phyloP scores from a whole-genome alignment of 208 protist species.

The Spongospora subterranea region DNA sequence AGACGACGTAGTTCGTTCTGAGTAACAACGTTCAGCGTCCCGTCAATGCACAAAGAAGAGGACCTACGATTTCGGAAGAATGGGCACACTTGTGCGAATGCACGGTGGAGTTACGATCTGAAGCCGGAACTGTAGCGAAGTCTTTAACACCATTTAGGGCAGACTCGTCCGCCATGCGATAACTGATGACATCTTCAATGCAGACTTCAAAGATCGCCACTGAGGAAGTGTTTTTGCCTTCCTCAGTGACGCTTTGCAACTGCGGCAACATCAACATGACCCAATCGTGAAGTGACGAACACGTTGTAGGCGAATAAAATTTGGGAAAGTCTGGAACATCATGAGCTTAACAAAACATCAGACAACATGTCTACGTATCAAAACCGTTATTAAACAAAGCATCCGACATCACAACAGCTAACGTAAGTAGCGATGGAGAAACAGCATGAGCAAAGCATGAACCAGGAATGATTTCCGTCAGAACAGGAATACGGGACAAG shows the following conservation, averaged over 20 bases:
- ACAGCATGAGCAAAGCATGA: slow-evolving; percentile 17
- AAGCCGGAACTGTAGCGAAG: not conserved
- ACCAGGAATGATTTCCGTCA: not conserved
- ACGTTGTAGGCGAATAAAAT: too few relatives aligned
- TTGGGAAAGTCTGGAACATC: too few relatives aligned
- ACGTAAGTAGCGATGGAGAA: not conserved
- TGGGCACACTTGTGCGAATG: not conserved
- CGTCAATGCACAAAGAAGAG: not conserved
- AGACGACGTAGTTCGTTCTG: slow-evolving; percentile 1
- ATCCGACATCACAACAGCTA: not conserved
- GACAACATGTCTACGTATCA: too few relatives aligned
- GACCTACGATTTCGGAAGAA: not conserved
- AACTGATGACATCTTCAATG: not conserved
- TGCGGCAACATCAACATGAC: too few relatives aligned
- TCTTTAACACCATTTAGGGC: not conserved
- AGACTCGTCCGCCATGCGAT: not conserved
- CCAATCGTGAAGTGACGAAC: too few relatives aligned
- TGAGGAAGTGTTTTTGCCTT: not conserved
- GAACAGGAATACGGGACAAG: not conserved
- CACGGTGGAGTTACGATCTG: not conserved
- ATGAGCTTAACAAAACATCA: too few relatives aligned
- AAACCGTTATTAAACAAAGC: too few relatives aligned
- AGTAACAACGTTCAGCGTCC: not conserved
- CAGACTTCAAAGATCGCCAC: slow-evolving; percentile 12
- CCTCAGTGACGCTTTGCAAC: too few relatives aligned